Evolutionary conservation across 768 basidiomycete species (phyloP).

Genomic region (Lactarius pseudohatsudake): DNA sequence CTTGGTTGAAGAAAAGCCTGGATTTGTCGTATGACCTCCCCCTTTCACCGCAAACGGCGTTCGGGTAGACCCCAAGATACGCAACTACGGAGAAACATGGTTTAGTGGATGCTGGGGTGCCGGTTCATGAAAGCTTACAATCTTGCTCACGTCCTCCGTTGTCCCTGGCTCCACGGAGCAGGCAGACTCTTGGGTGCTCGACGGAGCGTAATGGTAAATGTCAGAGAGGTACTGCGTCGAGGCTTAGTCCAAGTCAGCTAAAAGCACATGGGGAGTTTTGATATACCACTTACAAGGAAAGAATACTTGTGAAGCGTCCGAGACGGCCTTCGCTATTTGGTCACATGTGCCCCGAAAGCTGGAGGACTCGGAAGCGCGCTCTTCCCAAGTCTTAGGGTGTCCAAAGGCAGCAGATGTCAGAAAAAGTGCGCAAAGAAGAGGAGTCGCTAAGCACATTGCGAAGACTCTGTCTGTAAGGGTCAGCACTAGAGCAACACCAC

Average conservation of each 20-base stretch:
- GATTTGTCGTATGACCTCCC: conserved; percentile 32
- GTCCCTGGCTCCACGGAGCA: conserved; percentile 32
- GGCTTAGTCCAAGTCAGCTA: conserved; percentile 6
- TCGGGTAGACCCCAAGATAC: conserved; percentile 15
- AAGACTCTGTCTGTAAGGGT: neutral
- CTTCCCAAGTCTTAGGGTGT: neutral
- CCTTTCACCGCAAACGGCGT: conserved; percentile 31
- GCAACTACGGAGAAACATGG: conserved; percentile 2
- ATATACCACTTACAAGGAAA: neutral
- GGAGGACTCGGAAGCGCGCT: neutral
- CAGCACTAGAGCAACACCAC: neutral
- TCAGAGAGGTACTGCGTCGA: conserved; percentile 15
- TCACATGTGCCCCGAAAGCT: neutral
- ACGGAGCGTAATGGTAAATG: conserved; percentile 19
- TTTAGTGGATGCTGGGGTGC: neutral
- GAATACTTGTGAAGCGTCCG: conserved; percentile 1
- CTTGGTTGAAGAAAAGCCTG: conserved; percentile 32
- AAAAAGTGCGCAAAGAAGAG: neutral
- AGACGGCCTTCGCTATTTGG: neutral
- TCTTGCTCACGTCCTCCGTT: conserved; percentile 24
- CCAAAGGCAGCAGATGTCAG: neutral
- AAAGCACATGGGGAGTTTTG: neutral
- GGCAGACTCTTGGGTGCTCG: conserved; percentile 21
- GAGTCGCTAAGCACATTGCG: neutral
- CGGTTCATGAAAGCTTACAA: conserved; percentile 18